Conservation (phyloP, 2,329 filamentous ascomycete genomes). For the Colletotrichum cereale region DNA sequence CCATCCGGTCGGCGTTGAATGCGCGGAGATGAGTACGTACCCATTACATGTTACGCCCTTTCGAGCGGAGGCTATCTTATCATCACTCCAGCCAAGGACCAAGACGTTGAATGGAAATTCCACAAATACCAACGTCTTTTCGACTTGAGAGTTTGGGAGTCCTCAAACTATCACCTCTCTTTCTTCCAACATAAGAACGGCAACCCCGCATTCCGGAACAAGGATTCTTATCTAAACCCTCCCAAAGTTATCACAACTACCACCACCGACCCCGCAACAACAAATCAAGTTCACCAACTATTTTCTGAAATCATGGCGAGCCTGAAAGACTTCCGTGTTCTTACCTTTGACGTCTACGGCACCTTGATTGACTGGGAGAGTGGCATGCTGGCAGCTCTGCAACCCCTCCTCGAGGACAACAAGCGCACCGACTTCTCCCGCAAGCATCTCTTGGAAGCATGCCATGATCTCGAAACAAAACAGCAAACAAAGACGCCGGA, state of each 20-base stretch:
- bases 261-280: too few relatives aligned
- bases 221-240: neutral
- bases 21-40: neutral
- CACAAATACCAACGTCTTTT: neutral
- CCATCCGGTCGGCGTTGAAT: neutral
- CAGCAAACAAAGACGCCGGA: constrained; percentile 69
- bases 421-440: constrained; percentile 47
- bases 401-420: constrained; percentile 58
- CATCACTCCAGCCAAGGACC: neutral
- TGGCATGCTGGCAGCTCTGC: constrained; percentile 69
- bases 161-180: neutral
- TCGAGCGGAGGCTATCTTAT: neutral
- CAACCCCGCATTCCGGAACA: neutral
- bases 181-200: neutral
- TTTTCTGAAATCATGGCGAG: constrained; percentile 19
- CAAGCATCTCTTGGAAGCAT: constrained; percentile 56
- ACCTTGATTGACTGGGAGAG: constrained; percentile 85
- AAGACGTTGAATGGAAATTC: neutral
- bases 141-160: neutral
- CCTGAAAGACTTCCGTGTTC: constrained; percentile 51
- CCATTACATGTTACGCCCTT: constrained; percentile 9
- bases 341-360: constrained; percentile 85
- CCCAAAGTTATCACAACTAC: neutral
- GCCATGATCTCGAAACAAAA: constrained; percentile 58
- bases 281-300: neutral